Base-by-base conservation (phyloP, 371 early-diverging fungal species). In the Lichtheimia corymbifera region DNA sequence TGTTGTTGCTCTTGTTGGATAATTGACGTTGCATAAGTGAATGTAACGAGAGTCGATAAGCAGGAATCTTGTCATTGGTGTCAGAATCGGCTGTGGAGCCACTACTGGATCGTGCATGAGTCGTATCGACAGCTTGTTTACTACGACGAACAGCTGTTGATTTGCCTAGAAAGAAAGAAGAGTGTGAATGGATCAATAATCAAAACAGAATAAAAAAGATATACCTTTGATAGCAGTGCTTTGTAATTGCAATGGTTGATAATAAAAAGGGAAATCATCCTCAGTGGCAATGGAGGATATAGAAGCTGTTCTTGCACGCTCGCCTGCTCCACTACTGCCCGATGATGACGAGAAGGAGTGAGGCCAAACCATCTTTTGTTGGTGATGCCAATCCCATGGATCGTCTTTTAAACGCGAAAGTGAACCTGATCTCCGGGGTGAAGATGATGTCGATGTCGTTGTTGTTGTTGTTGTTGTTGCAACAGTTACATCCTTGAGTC, bases 31-130 rank as follows among this genome's bases (percentile, higher is more conserved):
- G 63, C 50, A 79, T 62, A 2, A 70, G 50, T 1, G 72, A 68
- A 22, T 66, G 74, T 6, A 76, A 47, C 4, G 76, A 73, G 12
- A 61, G 67, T 24, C 74, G 73, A 58, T 72, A 70, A 13, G 65
- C 57, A 17, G 76, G 72, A 40, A 64, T 53, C 45, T 58, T 55
- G 14, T 61, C 41, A 24, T 27, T 42, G 25, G 22, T 13, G 7
- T 56, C 45, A 7, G 57, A 15, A 53, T 53, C 22, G 11, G 27
- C 24, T 28, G 45, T 22, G 13, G 57, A 20, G 4, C 22, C 14
- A 45, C 15, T 44, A 25, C 17, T 11, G 25, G 35, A 13, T 50
- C 50, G 58, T 49, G 40, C 58, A 58, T 44, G 35, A 35, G 35
- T 35, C 35, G 18, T 15, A 13, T 47, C 40, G 28, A 14, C n/a